These are phyloP conservation scores for Aureobasidium sp. DNA, from an alignment of 2,329 filamentous ascomycete species.

Conservation along the genomic window DNA sequence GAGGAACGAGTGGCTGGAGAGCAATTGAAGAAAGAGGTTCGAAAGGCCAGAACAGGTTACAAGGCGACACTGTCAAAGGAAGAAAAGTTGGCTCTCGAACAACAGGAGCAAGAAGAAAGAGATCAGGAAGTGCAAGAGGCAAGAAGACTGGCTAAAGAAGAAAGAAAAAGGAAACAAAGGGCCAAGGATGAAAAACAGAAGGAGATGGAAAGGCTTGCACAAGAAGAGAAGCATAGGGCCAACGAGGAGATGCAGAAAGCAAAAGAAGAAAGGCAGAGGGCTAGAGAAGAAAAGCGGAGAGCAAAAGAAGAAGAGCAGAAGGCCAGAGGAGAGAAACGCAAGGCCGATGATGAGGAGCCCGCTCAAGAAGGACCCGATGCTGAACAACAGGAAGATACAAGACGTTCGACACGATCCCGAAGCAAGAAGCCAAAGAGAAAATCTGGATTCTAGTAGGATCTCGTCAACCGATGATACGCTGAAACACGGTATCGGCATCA, in stretches of 20 bases:
- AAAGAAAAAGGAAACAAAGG: background rate
- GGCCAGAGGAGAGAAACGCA: background rate
- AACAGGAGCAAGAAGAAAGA: background rate
- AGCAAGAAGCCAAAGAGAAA: background rate
- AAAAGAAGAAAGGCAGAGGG: background rate
- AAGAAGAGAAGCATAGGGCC: background rate
- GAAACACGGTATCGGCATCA: slow-evolving; percentile 6
- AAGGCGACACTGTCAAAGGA: background rate
- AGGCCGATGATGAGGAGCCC: background rate
- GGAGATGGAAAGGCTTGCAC: background rate
- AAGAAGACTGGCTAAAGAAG: background rate
- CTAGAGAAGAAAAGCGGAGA: background rate
- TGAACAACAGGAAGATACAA: background rate
- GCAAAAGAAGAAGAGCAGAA: background rate
- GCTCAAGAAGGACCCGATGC: background rate
- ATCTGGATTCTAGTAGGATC: background rate
- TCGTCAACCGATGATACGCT: background rate
- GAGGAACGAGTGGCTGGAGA: background rate
- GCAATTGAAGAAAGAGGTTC: background rate
- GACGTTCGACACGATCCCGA: background rate
- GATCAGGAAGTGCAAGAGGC: background rate
- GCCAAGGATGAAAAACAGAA: background rate
- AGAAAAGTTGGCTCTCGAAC: background rate
- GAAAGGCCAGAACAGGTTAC: background rate
- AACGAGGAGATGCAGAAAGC: background rate